These are phyloP conservation scores for Pythium myriotylum DNA, from an alignment of 352 stramenopile genomes.

Conservation along the genomic window DNA sequence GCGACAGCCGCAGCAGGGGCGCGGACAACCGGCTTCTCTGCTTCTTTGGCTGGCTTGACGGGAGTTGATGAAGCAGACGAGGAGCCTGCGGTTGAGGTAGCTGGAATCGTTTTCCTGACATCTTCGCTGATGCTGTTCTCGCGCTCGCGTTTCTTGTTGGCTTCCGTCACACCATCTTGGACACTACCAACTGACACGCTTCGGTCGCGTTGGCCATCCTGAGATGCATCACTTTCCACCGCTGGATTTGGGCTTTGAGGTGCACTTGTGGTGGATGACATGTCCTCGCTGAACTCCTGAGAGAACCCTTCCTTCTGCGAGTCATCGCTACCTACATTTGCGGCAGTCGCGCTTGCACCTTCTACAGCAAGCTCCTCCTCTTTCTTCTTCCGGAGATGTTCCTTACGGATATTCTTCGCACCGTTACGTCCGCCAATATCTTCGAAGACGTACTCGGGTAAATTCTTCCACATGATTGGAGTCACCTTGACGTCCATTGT, in stretches of 20 bases:
- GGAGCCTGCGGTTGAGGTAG: conserved; percentile 1
- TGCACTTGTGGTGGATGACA: conserved; percentile 41
- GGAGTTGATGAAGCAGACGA: conserved; percentile 27
- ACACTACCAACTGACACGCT: conserved; percentile 27
- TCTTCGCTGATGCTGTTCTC: conserved; percentile 27
- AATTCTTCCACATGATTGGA: conserved; percentile 83
- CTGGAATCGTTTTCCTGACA: conserved; percentile 2
- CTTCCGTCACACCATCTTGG: conserved; percentile 1
- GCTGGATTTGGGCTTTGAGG: conserved; percentile 32
- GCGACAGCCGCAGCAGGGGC: conserved; percentile 45
- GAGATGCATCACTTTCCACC: conserved; percentile 23
- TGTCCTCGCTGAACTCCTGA: conserved; percentile 59
- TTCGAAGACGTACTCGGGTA: conserved; percentile 86
- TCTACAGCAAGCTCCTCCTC: conserved; percentile 79
- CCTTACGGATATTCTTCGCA: conserved; percentile 61
- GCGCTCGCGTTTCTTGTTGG: conserved; percentile 26
- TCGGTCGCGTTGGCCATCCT: conserved; percentile 25
- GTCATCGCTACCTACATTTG: conserved; percentile 42
- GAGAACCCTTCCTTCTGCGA: conserved; percentile 50
- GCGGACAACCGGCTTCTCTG: conserved; percentile 49
- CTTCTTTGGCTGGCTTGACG: conserved; percentile 38
- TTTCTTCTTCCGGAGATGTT: conserved; percentile 88
- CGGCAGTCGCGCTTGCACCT: conserved; percentile 36
- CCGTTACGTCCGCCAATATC: conserved; percentile 75
- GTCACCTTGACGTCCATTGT: conserved; percentile 89